phyloP scores from a whole-genome alignment of 345 rosid genomes.

The Gossypium australe region DNA sequence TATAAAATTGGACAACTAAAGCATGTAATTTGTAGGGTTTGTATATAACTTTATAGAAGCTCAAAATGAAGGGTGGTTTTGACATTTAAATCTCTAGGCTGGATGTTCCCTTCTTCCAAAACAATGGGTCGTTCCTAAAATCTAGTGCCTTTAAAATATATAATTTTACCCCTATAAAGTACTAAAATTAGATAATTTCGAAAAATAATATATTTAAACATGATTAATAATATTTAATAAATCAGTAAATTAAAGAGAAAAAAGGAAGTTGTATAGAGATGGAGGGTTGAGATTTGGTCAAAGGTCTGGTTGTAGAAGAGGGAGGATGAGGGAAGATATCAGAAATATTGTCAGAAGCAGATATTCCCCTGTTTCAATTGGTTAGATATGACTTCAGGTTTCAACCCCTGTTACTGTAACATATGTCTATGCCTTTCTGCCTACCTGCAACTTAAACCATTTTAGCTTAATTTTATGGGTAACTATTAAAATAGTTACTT shows the following conservation, averaged over 20 bases:
- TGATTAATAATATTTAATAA: too few species aligned
- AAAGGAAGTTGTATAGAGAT: slow-evolving; percentile 11
- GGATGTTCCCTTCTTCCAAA: slow-evolving; percentile 10
- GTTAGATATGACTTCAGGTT: not conserved
- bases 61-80: slow-evolving; percentile 11
- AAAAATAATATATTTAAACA: not conserved
- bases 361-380: slow-evolving; percentile 27
- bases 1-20: too few species aligned
- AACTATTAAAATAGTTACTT: too few species aligned
- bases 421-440: slow-evolving; percentile 4
- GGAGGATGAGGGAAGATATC: slow-evolving; percentile 8
- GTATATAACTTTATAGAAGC: not conserved
- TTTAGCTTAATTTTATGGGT: not conserved
- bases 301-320: slow-evolving; percentile 23
- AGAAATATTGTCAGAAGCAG: slow-evolving; percentile 29
- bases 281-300: slow-evolving; percentile 56
- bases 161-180: not conserved
- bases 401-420: not conserved
- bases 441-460: slow-evolving; percentile 10
- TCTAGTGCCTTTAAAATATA: not conserved
- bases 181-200: not conserved
- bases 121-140: slow-evolving; percentile 14
- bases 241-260: too few species aligned
- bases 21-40: too few species aligned
- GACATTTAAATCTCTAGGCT: not conserved